Evolutionary conservation across 2,329 filamentous ascomycete species (phyloP), one percentile per base, ranked within the genome.

Genomic region (Fusarium illudens): DNA sequence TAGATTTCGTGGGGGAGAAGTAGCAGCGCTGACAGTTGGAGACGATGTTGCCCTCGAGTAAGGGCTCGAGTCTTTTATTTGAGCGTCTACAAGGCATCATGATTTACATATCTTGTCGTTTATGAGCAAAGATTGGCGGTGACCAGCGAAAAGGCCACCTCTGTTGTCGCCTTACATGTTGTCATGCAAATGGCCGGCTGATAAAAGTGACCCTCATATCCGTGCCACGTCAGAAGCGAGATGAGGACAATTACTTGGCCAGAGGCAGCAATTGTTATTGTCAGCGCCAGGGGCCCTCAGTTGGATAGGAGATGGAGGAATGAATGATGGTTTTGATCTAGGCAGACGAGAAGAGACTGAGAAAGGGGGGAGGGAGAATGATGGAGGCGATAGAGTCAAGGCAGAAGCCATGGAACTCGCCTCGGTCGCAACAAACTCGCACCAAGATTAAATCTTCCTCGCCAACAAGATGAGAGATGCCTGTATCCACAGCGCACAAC

Each of bases 211-310:
- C 33, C 19, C n/a, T 34, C 49, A 30, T 19, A n/a, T n/a, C 48
- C 29, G 20, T 53, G 50, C 50, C 50, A 53, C 50, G 50, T 53
- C 33, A 53, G 50, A 53, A 53, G 50, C 50, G 50, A 53, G 50
- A 53, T 53, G 50, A 53, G 33, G 12, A 29, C 20, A 53, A 53
- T 52, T 50, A 33, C 30, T 51, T 51, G 48, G 48, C 48, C 15
- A 50, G 13, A 15, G 27, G 46, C 29, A 50, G 19, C 29, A 29
- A 20, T 20, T 33, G 32, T 50, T 33, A 50, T 50, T 50, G 39
- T 33, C 27, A 33, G 27, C 17, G 27, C 29, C 15, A 29, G 27
- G 27, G 27, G 12, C 27, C 25, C 34, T 29, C 25, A 17, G 17
- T 10, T 20, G 27, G 5, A 32, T 20, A 30, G n/a, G 32, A 46